Evolutionary conservation across 495 filamentous ascomycete species (phyloP).

Genomic region (Aspergillus olivimuriae): DNA sequence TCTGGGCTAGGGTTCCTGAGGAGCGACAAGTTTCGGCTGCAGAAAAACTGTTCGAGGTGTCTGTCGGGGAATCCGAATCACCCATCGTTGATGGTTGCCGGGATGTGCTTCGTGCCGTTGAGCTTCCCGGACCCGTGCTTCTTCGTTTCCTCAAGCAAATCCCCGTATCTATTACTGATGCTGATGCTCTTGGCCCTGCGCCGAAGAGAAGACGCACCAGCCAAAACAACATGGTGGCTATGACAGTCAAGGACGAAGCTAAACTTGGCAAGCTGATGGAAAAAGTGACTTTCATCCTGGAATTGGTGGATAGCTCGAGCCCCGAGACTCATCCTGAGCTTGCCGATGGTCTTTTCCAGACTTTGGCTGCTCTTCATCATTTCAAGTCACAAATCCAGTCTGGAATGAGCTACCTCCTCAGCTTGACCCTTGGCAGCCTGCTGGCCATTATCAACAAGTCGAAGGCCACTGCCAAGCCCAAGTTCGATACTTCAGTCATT

Average conservation of each 20-base stretch:
- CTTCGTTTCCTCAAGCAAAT: slow-evolving; percentile 61
- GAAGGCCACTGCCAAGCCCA: slow-evolving; percentile 50
- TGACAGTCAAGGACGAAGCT: slow-evolving; percentile 38
- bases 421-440: slow-evolving; percentile 67
- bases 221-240: slow-evolving; percentile 48
- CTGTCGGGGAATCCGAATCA: slow-evolving; percentile 25
- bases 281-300: slow-evolving; percentile 79
- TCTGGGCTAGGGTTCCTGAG: slow-evolving; percentile 66
- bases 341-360: slow-evolving; percentile 68
- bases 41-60: slow-evolving; percentile 52
- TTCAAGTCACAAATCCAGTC: slow-evolving; percentile 64
- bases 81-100: slow-evolving; percentile 48
- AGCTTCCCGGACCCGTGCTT: slow-evolving; percentile 65
- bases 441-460: slow-evolving; percentile 70
- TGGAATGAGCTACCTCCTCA: slow-evolving; percentile 81
- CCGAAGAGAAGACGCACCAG: slow-evolving; percentile 73
- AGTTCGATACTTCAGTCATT: slow-evolving; percentile 68
- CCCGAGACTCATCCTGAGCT: slow-evolving; percentile 66
- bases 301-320: slow-evolving; percentile 72
- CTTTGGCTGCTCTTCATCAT: slow-evolving; percentile 76
- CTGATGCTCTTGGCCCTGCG: slow-evolving; percentile 57
- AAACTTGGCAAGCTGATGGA: slow-evolving; percentile 58
- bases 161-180: slow-evolving; percentile 52
- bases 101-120: slow-evolving; percentile 60
- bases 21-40: slow-evolving; percentile 54